Percentiles rank a stretch among this genome's conserved stretches.
Conservation (phyloP, 202 grass and related monocot species). For the Dendrocalamus latiflorus region DNA sequence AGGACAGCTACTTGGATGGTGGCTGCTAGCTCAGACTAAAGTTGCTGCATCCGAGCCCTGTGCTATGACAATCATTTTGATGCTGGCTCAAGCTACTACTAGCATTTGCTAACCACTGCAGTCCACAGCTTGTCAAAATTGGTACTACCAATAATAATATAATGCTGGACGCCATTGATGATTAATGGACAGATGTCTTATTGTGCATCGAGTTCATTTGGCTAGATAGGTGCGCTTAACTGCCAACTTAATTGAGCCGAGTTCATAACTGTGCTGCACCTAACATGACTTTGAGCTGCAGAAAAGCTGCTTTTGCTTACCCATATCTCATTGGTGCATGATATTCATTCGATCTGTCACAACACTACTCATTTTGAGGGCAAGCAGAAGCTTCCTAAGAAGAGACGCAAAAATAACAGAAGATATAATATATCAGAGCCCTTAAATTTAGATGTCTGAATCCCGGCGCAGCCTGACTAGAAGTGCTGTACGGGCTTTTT, state of each 20-base stretch:
- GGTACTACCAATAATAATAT: too few species aligned
- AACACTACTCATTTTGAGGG: not conserved
- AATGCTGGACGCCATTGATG: not conserved
- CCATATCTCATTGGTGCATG: not conserved
- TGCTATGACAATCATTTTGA: too few species aligned
- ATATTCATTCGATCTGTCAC: not conserved
- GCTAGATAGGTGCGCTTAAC: constrained; percentile 39
- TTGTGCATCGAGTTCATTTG: constrained; percentile 3
- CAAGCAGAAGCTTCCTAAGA: not conserved
- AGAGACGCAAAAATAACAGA: not conserved
- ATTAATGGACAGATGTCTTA: not conserved
- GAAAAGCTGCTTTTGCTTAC: constrained; percentile 16
- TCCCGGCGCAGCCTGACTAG: not conserved
- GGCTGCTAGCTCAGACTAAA: too few species aligned
- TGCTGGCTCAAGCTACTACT: too few species aligned
- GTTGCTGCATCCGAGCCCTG: too few species aligned
- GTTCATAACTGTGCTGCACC: constrained; percentile 32
- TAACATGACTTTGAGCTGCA: constrained; percentile 13
- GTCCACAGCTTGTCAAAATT: constrained; percentile 11
- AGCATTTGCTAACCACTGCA: too few species aligned
- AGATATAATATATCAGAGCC: not conserved
- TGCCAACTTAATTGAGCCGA: constrained; percentile 12
- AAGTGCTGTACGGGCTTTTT: too few species aligned
- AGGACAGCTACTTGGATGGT: too few species aligned
- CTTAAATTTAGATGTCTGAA: not conserved